Base-by-base conservation (phyloP, 495 filamentous ascomycete genomes). In the Entonaema liquescens region DNA sequence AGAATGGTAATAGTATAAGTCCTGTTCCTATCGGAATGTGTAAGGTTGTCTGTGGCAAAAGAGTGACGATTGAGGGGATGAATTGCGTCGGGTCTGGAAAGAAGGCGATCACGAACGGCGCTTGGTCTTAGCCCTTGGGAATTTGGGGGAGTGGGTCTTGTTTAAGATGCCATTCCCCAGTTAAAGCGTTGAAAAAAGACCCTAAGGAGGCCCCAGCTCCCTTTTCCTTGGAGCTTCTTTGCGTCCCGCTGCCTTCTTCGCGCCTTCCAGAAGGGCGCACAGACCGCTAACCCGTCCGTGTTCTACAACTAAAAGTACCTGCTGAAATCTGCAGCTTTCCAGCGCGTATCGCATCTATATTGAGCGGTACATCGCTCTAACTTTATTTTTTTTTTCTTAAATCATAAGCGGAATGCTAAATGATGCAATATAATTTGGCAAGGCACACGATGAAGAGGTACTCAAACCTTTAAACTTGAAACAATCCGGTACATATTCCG, bases 251-350 rank as follows among this genome's bases (percentile, higher is more conserved):
- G 42, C 42, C 6, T 47, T 77, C 75, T 77, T 75, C 65, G 73
- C 65, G 70, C 33, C 68, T 77, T 77, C 75, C 62, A 74, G 75
- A 77, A 77, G 60, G 70, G 35, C 15, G 75, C 75, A 77, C 75
- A 62, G 75, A 40, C 68, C 75, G 29, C 40, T 12, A 12, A 57
- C 19, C 25, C 53, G 52, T 75, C 72, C 67, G 59, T 62, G 72
- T 66, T 47, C 17, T 31, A 49, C 55, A 28, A 28, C 47, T 63
- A 36, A 42, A 72, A 68, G 68, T 74, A 68, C 68, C 68, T 56
- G 53, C 38, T 65, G 66, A 26, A 28, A 62, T 57, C 60, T 68
- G 70, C 70, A 67, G 58, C 68, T 62, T 66, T 62, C 63, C 63
- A 67, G 62, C 21, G 44, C 52, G 42, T 28, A 35, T 26, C 36